Evolutionary conservation across 805 yeast genomes (phyloP), one percentile per base, ranked within the genome.

Genomic region (Hemisphaericaspora nanyangensis): DNA sequence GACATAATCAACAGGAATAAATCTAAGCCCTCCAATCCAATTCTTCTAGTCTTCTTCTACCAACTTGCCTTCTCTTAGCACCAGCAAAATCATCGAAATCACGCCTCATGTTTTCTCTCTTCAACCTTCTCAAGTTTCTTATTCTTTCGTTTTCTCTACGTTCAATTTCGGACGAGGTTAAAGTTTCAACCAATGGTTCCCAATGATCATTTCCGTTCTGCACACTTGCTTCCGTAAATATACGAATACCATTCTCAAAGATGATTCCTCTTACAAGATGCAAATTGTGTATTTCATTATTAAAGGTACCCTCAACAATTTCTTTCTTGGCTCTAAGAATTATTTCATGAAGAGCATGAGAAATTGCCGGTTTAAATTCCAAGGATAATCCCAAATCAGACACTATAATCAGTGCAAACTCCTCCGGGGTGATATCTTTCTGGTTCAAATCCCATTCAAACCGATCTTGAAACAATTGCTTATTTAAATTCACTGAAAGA

Each of bases 61-160:
- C 61, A 15, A 65, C 46, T 38, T 70, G 63, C 30, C 72, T 51
- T 40, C 71, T 56, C 45, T 63, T 64, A 18, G 48, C 47, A 22
- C 58, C 46, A 16, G 57, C 50, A 31, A 51, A 55, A 35, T 58
- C 65, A 38, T 65, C 71, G 32, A 60, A 70, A 32, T 72, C 79
- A 32, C 64, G 82, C 36, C 84, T 77, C 68, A 86, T 80, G 7
- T 89, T 81, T 58, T 93, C 98, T 63, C 99, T 79, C 70, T 95
- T 91, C 56, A 90, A 72, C 56, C 99, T 79, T 61, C 99, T 78
- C 45, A 88, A 73, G 56, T 85, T 89, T 60, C 98, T 76, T 51
- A 90, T 96, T 54, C 95, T 80, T 63, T 93, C 99, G 50, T 89
- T 88, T 58, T 93, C 98, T 49, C 98, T 76, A 63, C 84, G 83